phyloP scores from a whole-genome alignment of 257 asterid species.

The Petunia secreta region DNA sequence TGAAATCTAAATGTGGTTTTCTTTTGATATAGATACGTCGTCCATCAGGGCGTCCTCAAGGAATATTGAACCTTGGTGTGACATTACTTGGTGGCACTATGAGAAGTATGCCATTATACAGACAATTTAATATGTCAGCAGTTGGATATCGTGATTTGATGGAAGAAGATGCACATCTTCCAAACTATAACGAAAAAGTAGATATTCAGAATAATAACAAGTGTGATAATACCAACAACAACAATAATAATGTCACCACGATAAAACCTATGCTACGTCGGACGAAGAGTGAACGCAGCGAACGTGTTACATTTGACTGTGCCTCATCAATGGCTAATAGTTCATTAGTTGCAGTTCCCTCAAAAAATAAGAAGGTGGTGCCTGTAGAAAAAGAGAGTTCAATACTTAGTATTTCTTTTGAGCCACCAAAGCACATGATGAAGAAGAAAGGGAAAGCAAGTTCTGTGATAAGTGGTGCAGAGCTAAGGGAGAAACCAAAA shows the following conservation, averaged over 20 bases:
- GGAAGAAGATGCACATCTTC: slow-evolving; percentile 41
- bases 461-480: slow-evolving; percentile 73
- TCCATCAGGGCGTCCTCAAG: slow-evolving; percentile 75
- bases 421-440: slow-evolving; percentile 36
- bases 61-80: slow-evolving; percentile 71
- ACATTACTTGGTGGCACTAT: slow-evolving; percentile 69
- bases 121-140: slow-evolving; percentile 40
- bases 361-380: slow-evolving; percentile 21
- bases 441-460: slow-evolving; percentile 65
- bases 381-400: slow-evolving; percentile 52
- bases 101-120: slow-evolving; percentile 75
- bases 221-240: not conserved
- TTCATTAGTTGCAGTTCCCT: slow-evolving; percentile 45
- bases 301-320: slow-evolving; percentile 43
- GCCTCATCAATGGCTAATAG: slow-evolving; percentile 38
- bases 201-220: not conserved
- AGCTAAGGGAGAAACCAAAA: slow-evolving; percentile 51
- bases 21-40: slow-evolving; percentile 54
- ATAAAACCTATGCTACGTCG: slow-evolving; percentile 52
- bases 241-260: not conserved
- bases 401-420: slow-evolving; percentile 60
- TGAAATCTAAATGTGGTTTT: not conserved
- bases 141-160: slow-evolving; percentile 42
- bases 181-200: slow-evolving; percentile 7
- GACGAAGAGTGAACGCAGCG: slow-evolving; percentile 71